Base-by-base conservation (phyloP, 495 filamentous ascomycete species). In the Trichocladium uniseriatum region DNA sequence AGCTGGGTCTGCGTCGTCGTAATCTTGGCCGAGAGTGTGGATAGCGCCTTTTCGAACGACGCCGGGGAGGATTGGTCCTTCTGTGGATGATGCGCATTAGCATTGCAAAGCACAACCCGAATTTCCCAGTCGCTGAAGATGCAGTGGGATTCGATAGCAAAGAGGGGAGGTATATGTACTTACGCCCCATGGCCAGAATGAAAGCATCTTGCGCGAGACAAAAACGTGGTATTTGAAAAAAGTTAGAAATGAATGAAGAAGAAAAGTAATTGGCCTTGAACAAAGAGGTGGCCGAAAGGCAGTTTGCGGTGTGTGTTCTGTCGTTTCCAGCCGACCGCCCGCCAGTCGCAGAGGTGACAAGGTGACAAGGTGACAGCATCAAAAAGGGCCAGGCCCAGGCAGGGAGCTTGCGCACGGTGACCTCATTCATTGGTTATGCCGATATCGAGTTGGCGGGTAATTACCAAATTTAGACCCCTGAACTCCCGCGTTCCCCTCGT, bases 41-140 rank as follows among this genome's bases (percentile, higher is more conserved):
- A 84, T 36, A 98, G 82, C 0, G 83, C 79, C 69, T 89, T 94
- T 66, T 98, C 92, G 58, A 97, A 98, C 5, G 81, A 85, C 34
- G 90, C 91, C 2, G 91, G 84, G 55, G 90, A 95, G 63, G 78
- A 84, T 58, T 86, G 80, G 51, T 88, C 78, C 67, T 83, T 80
- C 87, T 94, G 57, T 14, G 16, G 15, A 18, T 0, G 13, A 15
- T 9, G 10, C 6, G 31, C 15, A 32, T 54, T 31, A 50, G 49
- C 22, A 27, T 8, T 8, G 28, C 24, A 8, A 8, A 3, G 4
- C 24, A 4, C 24, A 3, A 4, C 24, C 24, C 3, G 24, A 14
- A 5, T 32, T 32, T 32, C 31, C 31, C 31, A 32, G 11, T 2
- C 31, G 31, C 13, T 3, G 10, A 2, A 4, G 31, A 3, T 27